A percentile compares a stretch with the other conserved stretches of the same genome.
Conservation (phyloP, 2,329 filamentous ascomycete species). For the Pseudopyrenochaeta lycopersici region DNA sequence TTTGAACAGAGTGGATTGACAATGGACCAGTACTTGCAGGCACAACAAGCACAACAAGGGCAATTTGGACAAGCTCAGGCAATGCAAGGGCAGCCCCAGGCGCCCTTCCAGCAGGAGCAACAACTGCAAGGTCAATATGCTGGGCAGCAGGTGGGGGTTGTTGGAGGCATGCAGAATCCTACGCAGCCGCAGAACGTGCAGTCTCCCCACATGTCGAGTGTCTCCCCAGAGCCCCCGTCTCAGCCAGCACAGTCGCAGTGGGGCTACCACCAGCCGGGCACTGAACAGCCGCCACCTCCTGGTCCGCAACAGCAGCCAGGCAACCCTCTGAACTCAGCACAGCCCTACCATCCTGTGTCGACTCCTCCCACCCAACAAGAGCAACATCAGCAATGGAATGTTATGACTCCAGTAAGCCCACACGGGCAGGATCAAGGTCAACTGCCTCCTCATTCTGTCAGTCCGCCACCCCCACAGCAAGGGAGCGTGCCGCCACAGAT, state of each 20-base stretch:
- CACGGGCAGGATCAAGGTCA: slow-evolving; percentile 19
- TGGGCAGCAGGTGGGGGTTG: slow-evolving; percentile 39
- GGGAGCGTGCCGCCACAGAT: slow-evolving; percentile 15
- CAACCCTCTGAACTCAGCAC: slow-evolving; percentile 14
- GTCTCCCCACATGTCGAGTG: slow-evolving; percentile 15
- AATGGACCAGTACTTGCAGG: slow-evolving; percentile 10
- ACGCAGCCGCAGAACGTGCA: slow-evolving; percentile 12
- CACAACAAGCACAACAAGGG: slow-evolving; percentile 20
- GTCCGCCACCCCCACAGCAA: slow-evolving; percentile 27
- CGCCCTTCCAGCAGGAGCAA: slow-evolving; percentile 13
- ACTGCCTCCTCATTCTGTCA: slow-evolving; percentile 19
- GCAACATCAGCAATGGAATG: slow-evolving; percentile 35
- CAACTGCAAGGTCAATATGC: slow-evolving; percentile 15
- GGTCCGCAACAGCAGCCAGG: slow-evolving; percentile 15
- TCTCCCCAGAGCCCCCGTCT: slow-evolving; percentile 16
- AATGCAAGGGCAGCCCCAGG: slow-evolving; percentile 7
- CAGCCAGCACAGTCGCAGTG: slow-evolving; percentile 20
- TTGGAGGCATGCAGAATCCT: slow-evolving; percentile 20
- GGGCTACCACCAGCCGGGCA: slow-evolving; percentile 2
- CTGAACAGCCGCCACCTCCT: slow-evolving; percentile 2
- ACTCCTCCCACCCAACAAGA: slow-evolving; percentile 17
- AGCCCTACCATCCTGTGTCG: slow-evolving; percentile 20
- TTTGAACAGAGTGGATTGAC: slow-evolving; percentile 17
- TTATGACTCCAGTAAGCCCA: slow-evolving; percentile 22
- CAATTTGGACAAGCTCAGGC: slow-evolving; percentile 19